Conservation (phyloP, 192 early-diverging fungal genomes). For the Paraglomus brasilianum region DNA sequence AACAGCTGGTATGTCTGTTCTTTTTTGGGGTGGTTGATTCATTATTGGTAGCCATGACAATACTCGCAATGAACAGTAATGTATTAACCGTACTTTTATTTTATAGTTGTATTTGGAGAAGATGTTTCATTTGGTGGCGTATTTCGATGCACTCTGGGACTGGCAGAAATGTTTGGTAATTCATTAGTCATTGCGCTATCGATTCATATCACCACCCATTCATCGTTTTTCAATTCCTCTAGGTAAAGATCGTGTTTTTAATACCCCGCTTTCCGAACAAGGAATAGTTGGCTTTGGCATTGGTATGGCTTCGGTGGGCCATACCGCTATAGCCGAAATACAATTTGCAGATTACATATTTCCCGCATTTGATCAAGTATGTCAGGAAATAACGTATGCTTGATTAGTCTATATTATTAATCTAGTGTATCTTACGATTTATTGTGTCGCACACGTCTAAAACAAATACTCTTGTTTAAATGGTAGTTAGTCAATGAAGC, state of each 20-base stretch:
- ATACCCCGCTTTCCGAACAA: slow-evolving; percentile 95
- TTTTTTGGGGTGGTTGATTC: neutral
- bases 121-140: slow-evolving; percentile 98
- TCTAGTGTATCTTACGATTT: neutral
- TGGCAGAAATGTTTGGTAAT: slow-evolving; percentile 86
- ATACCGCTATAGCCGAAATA: slow-evolving; percentile 96
- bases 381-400: neutral
- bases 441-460: neutral
- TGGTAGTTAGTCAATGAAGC: slow-evolving; percentile 91
- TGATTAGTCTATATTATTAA: neutral
- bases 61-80: neutral
- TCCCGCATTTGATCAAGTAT: slow-evolving; percentile 95
- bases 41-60: neutral
- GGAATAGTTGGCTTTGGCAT: slow-evolving; percentile 95
- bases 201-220: neutral
- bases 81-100: neutral
- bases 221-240: slow-evolving; percentile 10
- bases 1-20: slow-evolving; percentile 57
- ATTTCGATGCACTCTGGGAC: slow-evolving; percentile 89
- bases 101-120: slow-evolving; percentile 89
- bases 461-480: slow-evolving; percentile 2
- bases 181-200: neutral
- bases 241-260: slow-evolving; percentile 87
- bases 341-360: slow-evolving; percentile 99
- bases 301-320: slow-evolving; percentile 91